Percentiles rank a stretch among this genome's conserved stretches.
These are phyloP conservation scores for Fusarium newnesense DNA, from an alignment of 2,329 filamentous ascomycete species.

Conservation along the genomic window DNA sequence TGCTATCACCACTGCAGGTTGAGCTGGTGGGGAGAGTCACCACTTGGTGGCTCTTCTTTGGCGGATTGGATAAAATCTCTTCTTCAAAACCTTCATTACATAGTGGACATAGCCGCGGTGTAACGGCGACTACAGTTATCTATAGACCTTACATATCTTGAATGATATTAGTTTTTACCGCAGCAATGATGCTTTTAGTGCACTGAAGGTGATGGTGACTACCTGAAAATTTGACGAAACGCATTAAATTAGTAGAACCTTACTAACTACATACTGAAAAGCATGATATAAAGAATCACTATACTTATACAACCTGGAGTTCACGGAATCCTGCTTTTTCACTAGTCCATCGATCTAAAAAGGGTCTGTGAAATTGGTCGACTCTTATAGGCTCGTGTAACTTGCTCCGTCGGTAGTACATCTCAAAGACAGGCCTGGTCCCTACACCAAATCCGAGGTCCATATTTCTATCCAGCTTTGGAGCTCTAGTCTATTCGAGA, in stretches of 20 bases:
- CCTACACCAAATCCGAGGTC: not conserved
- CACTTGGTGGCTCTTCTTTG: not conserved
- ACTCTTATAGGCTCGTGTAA: not conserved
- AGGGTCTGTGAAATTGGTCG: accelerated
- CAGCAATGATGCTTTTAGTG: accelerated
- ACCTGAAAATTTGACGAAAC: not conserved
- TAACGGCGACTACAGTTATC: slow-evolving; percentile 13
- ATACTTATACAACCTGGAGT: no score
- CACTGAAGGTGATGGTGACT: accelerated
- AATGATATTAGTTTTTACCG: not conserved
- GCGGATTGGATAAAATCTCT: slow-evolving; percentile 6
- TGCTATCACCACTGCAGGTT: not conserved
- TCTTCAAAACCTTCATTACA: slow-evolving; percentile 33
- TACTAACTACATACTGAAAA: not conserved
- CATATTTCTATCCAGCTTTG: not conserved
- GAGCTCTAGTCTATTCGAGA: not conserved
- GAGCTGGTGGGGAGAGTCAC: not conserved
- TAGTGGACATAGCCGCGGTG: slow-evolving; percentile 28
- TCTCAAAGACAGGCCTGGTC: not conserved
- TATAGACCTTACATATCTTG: slow-evolving; percentile 10
- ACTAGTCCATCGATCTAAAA: not conserved
- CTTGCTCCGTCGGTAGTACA: no score
- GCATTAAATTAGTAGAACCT: no score
- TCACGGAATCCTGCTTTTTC: not conserved
- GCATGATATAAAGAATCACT: not conserved